Evolutionary conservation across 2,329 filamentous ascomycete genomes (phyloP), one percentile per base, ranked within the genome.

Genomic region (Colletotrichum eremochloae): DNA sequence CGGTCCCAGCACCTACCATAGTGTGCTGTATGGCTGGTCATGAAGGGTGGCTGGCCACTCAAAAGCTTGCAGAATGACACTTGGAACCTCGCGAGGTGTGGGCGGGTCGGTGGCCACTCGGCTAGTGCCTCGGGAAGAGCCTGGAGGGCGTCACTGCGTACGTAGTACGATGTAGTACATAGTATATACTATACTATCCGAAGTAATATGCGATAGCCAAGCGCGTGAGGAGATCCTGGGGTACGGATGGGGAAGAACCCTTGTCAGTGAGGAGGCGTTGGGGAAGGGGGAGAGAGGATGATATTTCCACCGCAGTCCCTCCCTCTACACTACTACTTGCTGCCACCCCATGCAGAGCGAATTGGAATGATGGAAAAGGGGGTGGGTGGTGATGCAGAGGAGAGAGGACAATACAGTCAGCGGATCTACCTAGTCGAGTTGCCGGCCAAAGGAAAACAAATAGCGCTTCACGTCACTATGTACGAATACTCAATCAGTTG

Each of bases 221-320:
- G 63, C 11, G 46, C 29, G 57, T 20, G 40, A 48, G 29, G 52
- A 63, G 57, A 71, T 63, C 42, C 64, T 70, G 68, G 68, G 68
- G 68, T 71, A 63, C 53, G 53, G 53, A 57, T 46, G 42, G 40
- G 15, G 42, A 50, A 57, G 42, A n/a, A 31, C 58, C 64, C 64
- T 63, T 52, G 64, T n/a, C n/a, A n/a, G n/a, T n/a, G n/a, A n/a
- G n/a, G n/a, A n/a, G n/a, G n/a, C n/a, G n/a, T n/a, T n/a, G 33
- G 14, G 14, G 65, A 61, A 31, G 58, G 24, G 36, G 18, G 5
- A 40, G n/a, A n/a, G n/a, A n/a, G n/a, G n/a, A n/a, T n/a, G n/a
- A n/a, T n/a, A n/a, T n/a, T n/a, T n/a, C n/a, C n/a, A n/a, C n/a
- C n/a, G n/a, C n/a, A n/a, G n/a, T n/a, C n/a, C n/a, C n/a, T n/a